phyloP scores from a whole-genome alignment of 1,284 basidiomycete genomes.

The Apiotrichum porosum region DNA sequence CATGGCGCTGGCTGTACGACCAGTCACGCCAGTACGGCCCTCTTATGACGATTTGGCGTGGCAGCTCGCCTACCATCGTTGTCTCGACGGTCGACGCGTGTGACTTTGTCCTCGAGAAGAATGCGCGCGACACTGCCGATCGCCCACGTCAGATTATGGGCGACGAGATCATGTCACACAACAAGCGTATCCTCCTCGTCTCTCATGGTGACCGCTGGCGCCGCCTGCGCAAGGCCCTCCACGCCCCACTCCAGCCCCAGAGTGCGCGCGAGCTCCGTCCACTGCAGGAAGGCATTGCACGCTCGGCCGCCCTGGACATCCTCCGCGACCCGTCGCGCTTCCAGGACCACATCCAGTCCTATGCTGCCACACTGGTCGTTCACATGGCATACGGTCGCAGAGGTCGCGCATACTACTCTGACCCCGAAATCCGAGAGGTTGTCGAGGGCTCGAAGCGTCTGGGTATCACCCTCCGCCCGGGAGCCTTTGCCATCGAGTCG shows the following conservation, averaged over 20 bases:
- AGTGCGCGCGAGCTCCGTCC: constrained; percentile 53
- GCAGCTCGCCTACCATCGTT: background rate
- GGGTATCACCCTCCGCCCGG: constrained; percentile 55
- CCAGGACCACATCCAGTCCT: constrained; percentile 56
- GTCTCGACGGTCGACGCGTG: constrained; percentile 1
- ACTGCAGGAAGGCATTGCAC: constrained; percentile 53
- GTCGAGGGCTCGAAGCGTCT: constrained; percentile 54
- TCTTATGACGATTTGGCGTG: constrained; percentile 6
- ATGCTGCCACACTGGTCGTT: constrained; percentile 61
- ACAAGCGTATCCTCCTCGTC: constrained; percentile 8
- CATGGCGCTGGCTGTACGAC: constrained; percentile 7
- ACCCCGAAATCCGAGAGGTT: constrained; percentile 58
- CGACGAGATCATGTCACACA: constrained; percentile 46
- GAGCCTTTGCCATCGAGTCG: constrained; percentile 58
- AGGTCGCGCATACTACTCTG: constrained; percentile 53
- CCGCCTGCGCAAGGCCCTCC: constrained; percentile 52
- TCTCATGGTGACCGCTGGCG: constrained; percentile 11
- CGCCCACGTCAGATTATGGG: constrained; percentile 54
- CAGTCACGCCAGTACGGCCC: constrained; percentile 6
- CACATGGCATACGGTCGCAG: constrained; percentile 62
- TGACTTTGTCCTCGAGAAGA: constrained; percentile 53
- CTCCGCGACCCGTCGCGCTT: constrained; percentile 53
- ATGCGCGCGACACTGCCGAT: constrained; percentile 53
- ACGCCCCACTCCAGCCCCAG: constrained; percentile 56
- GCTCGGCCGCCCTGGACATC: constrained; percentile 55